Percentiles rank a stretch among this genome's conserved stretches.
Evolutionary conservation across 257 asterid species (phyloP).

Genomic region (Solanum acaule): DNA sequence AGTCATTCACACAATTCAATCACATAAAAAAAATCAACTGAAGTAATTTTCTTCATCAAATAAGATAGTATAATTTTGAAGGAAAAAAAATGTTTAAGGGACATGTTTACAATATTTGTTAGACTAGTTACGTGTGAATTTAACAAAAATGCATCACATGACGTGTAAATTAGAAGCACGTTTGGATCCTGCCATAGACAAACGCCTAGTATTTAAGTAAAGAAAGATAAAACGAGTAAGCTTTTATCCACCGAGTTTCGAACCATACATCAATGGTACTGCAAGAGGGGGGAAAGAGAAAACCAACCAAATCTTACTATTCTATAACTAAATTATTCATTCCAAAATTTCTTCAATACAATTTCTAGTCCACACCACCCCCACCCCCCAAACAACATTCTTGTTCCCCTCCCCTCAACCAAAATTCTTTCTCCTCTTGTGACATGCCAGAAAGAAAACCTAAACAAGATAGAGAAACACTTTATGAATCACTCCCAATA

Average conservation of each 20-base stretch:
- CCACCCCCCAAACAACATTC: neutral
- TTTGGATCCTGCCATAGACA: neutral
- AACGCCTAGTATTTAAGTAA: neutral
- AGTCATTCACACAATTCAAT: neutral
- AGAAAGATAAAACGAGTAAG: neutral
- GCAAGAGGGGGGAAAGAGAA: neutral
- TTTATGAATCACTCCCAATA: conserved; percentile 57
- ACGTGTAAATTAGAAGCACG: neutral
- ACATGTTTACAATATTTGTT: neutral
- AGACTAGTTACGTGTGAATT: no score
- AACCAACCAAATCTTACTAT: neutral
- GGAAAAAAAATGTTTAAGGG: neutral
- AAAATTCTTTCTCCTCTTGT: neutral
- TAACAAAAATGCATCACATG: neutral
- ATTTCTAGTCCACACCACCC: neutral
- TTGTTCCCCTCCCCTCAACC: neutral
- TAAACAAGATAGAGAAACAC: conserved; percentile 7
- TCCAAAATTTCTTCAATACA: neutral
- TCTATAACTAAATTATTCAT: neutral
- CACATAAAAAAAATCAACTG: neutral
- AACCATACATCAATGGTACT: neutral
- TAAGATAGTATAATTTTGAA: neutral
- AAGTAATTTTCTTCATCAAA: neutral
- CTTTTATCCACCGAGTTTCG: neutral
- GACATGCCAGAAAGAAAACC: neutral